Base-by-base conservation (phyloP, 768 basidiomycete species). In the Hypholoma sublateritium region DNA sequence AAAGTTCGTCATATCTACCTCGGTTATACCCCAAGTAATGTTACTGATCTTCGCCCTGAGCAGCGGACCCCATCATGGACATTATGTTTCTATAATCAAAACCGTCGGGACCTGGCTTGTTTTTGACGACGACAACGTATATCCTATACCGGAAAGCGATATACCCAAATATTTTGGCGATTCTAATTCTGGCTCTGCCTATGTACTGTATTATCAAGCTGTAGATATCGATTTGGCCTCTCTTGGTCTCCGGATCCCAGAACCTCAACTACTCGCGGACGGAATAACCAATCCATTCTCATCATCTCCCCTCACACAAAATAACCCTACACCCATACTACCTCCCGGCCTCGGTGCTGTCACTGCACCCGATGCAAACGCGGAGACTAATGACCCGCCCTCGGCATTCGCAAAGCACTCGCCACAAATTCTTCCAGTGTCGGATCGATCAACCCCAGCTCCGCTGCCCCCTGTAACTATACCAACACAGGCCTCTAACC, bases 11-110 rank as follows among this genome's bases (percentile, higher is more conserved):
- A 16, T 6, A 25, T 56, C n/a, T 69, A 61, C 42, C 50, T 54
- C 59, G 62, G 28, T 54, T 53, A 32, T 57, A 17, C 61, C 6
- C 19, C 35, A 19, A 13, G 58, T 57, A 49, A 59, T 57, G 46
- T 44, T 55, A 25, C n/a, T 58, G 39, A 56, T 53, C 45, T 59
- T 64, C 25, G 59, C 61, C 52, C 51, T 59, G 62, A 59, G 44
- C 60, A 97, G 95, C 65, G 96, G 96, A 5, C 95, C 95, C n/a
- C 90, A 97, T 69, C 97, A 98, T 65, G 97, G 97, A 0, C 97
- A 99, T 76, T 99, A 99, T 71, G 87, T 98, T 62, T 90, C 95
- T 63, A 88, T 98, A 65, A 89, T 98, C 70, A 93, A 92, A 69
- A 89, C 90, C 2, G 80, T 83, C 59, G 89, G 85, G 37, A 70